These are phyloP conservation scores for Cladosporium colombiae DNA, from an alignment of 2,329 filamentous ascomycete species.

Conservation along the genomic window DNA sequence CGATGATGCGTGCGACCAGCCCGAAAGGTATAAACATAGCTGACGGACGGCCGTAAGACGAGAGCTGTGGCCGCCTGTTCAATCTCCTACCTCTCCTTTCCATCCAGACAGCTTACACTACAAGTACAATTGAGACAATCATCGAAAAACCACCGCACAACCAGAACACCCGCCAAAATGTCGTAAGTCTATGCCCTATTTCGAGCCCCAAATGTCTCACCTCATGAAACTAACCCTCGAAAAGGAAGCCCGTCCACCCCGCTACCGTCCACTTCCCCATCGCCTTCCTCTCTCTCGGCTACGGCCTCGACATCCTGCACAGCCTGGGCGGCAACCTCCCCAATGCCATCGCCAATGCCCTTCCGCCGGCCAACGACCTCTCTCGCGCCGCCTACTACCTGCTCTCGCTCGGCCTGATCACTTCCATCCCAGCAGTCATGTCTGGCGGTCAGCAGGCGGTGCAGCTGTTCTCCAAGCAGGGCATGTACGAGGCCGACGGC, in stretches of 20 bases:
- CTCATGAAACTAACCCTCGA: conserved; percentile 6
- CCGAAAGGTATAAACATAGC: conserved; percentile 17
- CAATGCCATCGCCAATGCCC: conserved; percentile 32
- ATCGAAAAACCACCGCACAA: background rate
- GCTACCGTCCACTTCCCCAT: conserved; percentile 52
- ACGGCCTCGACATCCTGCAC: conserved; percentile 45
- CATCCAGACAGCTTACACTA: background rate
- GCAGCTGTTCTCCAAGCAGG: conserved; percentile 46
- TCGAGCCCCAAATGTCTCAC: background rate
- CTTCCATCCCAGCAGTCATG: conserved; percentile 37
- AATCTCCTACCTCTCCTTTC: conserved; percentile 10
- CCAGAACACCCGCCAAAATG: background rate
- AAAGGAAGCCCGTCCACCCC: conserved; percentile 46
- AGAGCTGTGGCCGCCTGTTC: conserved; percentile 16
- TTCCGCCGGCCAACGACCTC: conserved; percentile 39
- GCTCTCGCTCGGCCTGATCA: conserved; percentile 43
- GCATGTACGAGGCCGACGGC: conserved; percentile 41
- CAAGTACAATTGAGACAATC: background rate
- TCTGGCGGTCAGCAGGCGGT: conserved; percentile 42
- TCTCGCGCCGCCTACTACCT: conserved; percentile 48
- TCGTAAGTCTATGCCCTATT: conserved; percentile 10
- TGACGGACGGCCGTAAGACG: conserved; percentile 5
- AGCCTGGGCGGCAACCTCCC: conserved; percentile 38
- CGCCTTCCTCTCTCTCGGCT: conserved; percentile 46
- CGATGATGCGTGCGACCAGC: conserved; percentile 13